Percentiles rank a stretch among this genome's conserved stretches.
These are phyloP conservation scores for Tolypocladium paradoxum DNA, from an alignment of 2,329 filamentous ascomycete genomes.

Conservation along the genomic window DNA sequence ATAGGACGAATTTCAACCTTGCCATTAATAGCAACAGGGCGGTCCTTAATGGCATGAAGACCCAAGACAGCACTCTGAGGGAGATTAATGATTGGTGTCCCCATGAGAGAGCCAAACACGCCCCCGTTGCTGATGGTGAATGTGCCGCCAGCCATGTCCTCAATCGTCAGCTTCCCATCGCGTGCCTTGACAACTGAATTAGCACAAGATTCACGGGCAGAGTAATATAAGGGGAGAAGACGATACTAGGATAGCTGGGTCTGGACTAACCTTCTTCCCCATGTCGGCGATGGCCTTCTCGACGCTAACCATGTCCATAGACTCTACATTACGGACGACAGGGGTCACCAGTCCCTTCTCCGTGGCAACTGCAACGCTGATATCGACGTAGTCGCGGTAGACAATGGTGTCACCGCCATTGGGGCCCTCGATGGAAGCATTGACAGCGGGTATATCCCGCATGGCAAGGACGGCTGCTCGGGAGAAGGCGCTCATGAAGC, in stretches of 20 bases:
- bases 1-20: slow-evolving; percentile 96
- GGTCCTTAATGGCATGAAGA: slow-evolving; percentile 94
- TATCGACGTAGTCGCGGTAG: slow-evolving; percentile 95
- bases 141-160: slow-evolving; percentile 97
- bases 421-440: slow-evolving; percentile 92
- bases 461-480: slow-evolving; percentile 84
- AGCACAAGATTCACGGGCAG: not conserved
- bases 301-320: slow-evolving; percentile 77
- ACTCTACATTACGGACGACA: slow-evolving; percentile 87
- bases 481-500: slow-evolving; percentile 99
- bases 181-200: slow-evolving; percentile 52
- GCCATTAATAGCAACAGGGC: slow-evolving; percentile 78
- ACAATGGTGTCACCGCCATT: slow-evolving; percentile 95
- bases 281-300: slow-evolving; percentile 87
- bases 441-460: slow-evolving; percentile 88
- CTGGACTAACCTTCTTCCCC: slow-evolving; percentile 69
- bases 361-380: slow-evolving; percentile 92
- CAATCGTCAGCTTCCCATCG: slow-evolving; percentile 92
- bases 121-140: slow-evolving; percentile 98
- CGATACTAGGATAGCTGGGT: not conserved
- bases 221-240: not conserved
- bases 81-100: slow-evolving; percentile 96
- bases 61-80: slow-evolving; percentile 88
- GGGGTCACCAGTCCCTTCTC: slow-evolving; percentile 96
- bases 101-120: slow-evolving; percentile 94